These are phyloP conservation scores for Quercus agrifolia DNA, from an alignment of 306 rosid genomes.

Conservation along the genomic window DNA sequence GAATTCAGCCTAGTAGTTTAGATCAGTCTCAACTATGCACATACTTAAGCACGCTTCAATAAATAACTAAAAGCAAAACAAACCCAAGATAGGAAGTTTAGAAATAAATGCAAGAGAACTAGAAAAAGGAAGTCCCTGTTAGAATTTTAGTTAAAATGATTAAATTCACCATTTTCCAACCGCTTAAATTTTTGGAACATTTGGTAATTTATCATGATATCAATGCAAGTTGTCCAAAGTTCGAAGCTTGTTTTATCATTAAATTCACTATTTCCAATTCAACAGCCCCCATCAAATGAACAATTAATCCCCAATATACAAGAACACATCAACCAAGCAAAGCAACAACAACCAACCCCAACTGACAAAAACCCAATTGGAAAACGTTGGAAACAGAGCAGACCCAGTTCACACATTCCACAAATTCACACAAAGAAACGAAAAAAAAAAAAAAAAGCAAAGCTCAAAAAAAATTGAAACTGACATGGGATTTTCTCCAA, in stretches of 20 bases:
- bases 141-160: too few relatives aligned
- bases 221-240: too few relatives aligned
- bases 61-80: not conserved
- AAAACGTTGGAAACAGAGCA: not conserved
- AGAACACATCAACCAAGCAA: not conserved
- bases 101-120: not conserved
- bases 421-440: slow-evolving; percentile 23
- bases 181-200: too few relatives aligned
- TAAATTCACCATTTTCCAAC: too few relatives aligned
- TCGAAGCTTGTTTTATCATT: too few relatives aligned
- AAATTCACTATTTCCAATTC: too few relatives aligned
- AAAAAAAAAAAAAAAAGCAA: not conserved
- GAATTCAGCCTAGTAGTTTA: slow-evolving; percentile 12
- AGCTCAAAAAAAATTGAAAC: slow-evolving; percentile 13
- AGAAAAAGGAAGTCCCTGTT: not conserved
- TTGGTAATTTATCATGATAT: too few relatives aligned
- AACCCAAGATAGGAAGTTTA: not conserved
- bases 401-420: not conserved
- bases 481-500: slow-evolving; percentile 85
- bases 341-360: not conserved
- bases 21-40: not conserved
- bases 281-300: not conserved
- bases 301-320: not conserved
- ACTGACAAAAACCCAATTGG: not conserved
- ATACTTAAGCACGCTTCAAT: not conserved